Base-by-base conservation (phyloP, 2,329 filamentous ascomycete genomes). In the Paraphaeosphaeria sporulosa region DNA sequence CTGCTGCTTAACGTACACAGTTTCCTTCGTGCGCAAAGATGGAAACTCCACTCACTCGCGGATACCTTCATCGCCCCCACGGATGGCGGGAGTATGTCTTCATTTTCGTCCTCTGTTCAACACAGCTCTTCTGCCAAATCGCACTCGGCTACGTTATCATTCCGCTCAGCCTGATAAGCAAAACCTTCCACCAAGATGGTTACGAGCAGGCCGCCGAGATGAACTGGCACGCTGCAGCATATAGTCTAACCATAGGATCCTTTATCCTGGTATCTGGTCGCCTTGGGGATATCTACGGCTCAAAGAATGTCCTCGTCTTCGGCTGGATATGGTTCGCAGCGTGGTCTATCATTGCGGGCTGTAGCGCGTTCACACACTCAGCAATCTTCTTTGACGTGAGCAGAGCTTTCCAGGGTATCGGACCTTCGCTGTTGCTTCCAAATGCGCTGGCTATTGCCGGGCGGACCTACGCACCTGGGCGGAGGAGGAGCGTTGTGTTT, bases 401-500 rank as follows among this genome's bases (percentile, higher is more conserved):
- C 1, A 62, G 78, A 36, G 78, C 73, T 0, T 47, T 80, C 27
- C 69, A 73, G 47, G 83, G 87, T 0, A 82, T 89, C 19, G 89
- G 89, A 0, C 86, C 87, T 0, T 87, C 88, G 0, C 79, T 91
- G 32, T 76, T 84, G 9, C 78, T 91, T 23, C 89, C 89, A 0
- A 91, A 90, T 62, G 87, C 82, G 0, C 74, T 90, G 23, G 88
- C 87, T 3, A 79, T 91, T 12, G 73, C 91, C 0, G 88, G 87
- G 2, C 78, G 79, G 0, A 81, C 83, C 0, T 90, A 89, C 63
- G 76, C 80, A 0, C 85, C 85, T 0, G 87, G 88, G 0, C 78
- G 74, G 53, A 80, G 83, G 59, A 89, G 89, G 71, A 83, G 86
- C 50, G 84, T 90, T 76, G 81, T 86, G 0, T 89, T 91, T 64